These are phyloP conservation scores for Scytalidium sp. DNA, from an alignment of 2,329 filamentous ascomycete species.

Conservation along the genomic window DNA sequence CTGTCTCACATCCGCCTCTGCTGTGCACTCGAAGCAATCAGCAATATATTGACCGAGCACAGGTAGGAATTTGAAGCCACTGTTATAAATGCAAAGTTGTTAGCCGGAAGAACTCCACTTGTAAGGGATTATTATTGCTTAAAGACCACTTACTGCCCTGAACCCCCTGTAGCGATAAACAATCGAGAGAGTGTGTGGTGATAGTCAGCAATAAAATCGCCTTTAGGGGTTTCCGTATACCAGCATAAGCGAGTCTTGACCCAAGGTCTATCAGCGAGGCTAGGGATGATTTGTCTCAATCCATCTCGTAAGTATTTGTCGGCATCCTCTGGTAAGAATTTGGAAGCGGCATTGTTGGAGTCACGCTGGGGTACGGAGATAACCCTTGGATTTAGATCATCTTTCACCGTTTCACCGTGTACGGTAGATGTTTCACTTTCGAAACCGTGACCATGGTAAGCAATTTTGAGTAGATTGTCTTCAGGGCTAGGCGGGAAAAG, in stretches of 20 bases:
- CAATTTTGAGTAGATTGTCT: too few relatives aligned
- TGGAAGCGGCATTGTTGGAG: neutral
- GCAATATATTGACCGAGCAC: conserved; percentile 37
- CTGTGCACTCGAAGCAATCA: too few relatives aligned
- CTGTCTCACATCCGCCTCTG: too few relatives aligned
- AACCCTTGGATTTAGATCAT: too few relatives aligned
- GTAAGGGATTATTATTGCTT: conserved; percentile 61
- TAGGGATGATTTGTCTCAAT: neutral
- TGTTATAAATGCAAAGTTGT: conserved; percentile 39
- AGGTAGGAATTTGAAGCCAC: conserved; percentile 42
- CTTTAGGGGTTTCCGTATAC: conserved; percentile 28
- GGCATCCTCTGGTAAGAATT: neutral
- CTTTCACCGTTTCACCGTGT: too few relatives aligned
- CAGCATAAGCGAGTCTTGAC: neutral
- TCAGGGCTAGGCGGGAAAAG: too few relatives aligned
- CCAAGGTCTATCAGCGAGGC: neutral
- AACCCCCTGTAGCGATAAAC: conserved; percentile 56
- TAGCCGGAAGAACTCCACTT: conserved; percentile 44
- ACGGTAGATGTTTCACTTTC: too few relatives aligned
- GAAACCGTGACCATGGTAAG: too few relatives aligned
- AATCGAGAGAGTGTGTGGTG: conserved; percentile 46
- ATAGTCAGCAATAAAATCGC: conserved; percentile 45
- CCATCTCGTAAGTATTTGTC: neutral
- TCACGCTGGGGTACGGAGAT: neutral
- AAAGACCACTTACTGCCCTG: too few relatives aligned